Percentiles rank a stretch among this genome's conserved stretches.
These are phyloP conservation scores for Mayamaea pseudoterrestris DNA, from an alignment of 108 stramenopile genomes.

Conservation along the genomic window DNA sequence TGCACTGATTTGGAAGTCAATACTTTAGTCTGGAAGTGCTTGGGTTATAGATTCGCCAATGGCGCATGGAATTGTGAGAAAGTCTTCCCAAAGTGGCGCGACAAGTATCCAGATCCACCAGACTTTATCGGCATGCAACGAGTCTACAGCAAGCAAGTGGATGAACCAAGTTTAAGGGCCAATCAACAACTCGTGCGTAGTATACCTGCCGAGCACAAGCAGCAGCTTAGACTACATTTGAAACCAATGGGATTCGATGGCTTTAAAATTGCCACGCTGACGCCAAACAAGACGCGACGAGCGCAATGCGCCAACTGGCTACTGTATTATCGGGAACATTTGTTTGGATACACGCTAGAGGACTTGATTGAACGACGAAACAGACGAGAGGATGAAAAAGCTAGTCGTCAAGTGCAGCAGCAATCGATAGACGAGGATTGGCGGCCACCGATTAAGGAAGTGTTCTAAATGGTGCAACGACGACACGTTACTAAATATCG, in stretches of 20 bases:
- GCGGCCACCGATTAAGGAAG: conserved; percentile 70
- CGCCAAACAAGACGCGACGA: conserved; percentile 91
- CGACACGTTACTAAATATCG: too few species aligned
- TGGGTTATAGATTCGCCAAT: conserved; percentile 76
- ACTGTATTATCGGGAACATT: conserved; percentile 72
- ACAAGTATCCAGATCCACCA: conserved; percentile 78
- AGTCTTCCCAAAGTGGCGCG: conserved; percentile 88
- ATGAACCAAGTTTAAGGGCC: conserved; percentile 55
- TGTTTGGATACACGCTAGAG: conserved; percentile 81
- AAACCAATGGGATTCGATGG: conserved; percentile 79
- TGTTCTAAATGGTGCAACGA: too few species aligned
- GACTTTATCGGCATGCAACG: conserved; percentile 89
- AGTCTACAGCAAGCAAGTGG: conserved; percentile 75
- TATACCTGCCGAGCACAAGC: conserved; percentile 76
- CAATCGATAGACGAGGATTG: conserved; percentile 24
- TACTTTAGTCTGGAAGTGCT: conserved; percentile 88
- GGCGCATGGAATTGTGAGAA: conserved; percentile 10
- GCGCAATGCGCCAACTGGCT: conserved; percentile 92
- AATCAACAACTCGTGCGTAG: conserved; percentile 64
- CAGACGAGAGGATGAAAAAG: conserved; percentile 48
- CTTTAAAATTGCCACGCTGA: conserved; percentile 72
- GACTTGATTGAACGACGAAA: conserved; percentile 52
- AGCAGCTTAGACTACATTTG: conserved; percentile 58
- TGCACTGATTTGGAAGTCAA: conserved; percentile 82
- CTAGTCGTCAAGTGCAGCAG: conserved; percentile 2